Evolutionary conservation across 352 stramenopile species (phyloP).

Genomic region (Thalassiosira exigua): DNA sequence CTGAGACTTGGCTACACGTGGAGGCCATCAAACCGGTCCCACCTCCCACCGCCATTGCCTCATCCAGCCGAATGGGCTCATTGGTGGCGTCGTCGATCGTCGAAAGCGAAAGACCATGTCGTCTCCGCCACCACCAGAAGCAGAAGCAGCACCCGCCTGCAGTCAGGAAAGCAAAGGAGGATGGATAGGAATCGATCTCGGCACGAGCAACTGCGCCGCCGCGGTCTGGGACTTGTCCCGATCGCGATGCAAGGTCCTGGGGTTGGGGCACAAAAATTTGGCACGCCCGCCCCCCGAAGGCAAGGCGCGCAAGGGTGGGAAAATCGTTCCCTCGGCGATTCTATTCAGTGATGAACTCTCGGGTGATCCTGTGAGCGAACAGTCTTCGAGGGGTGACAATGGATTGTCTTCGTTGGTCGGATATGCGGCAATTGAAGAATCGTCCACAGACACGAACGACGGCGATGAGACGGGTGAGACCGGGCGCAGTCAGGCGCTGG

Average conservation of each 20-base stretch:
- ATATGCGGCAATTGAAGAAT: slow-evolving; percentile 22
- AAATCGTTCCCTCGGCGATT: slow-evolving; percentile 63
- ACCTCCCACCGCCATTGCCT: no score
- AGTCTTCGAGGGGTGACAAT: neutral
- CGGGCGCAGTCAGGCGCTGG: slow-evolving; percentile 6
- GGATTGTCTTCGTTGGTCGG: slow-evolving; percentile 29
- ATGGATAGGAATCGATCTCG: slow-evolving; percentile 84
- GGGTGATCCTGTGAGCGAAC: neutral
- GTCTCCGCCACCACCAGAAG: neutral
- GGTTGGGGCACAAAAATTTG: slow-evolving; percentile 45
- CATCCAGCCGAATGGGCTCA: neutral
- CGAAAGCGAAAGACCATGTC: slow-evolving; percentile 2
- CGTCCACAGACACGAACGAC: neutral
- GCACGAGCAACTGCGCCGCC: slow-evolving; percentile 77
- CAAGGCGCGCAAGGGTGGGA: slow-evolving; percentile 39
- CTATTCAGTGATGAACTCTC: slow-evolving; percentile 42
- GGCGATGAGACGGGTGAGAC: slow-evolving; percentile 20
- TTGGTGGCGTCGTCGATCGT: slow-evolving; percentile 8
- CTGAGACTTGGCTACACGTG: no score
- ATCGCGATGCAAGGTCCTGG: slow-evolving; percentile 71
- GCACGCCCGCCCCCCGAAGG: slow-evolving; percentile 33
- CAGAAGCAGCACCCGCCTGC: slow-evolving; percentile 5
- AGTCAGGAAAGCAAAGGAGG: slow-evolving; percentile 29
- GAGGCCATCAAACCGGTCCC: no score
- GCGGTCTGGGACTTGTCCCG: slow-evolving; percentile 74